Base-by-base conservation (phyloP, 768 basidiomycete genomes). In the Lactifluus piperatus region DNA sequence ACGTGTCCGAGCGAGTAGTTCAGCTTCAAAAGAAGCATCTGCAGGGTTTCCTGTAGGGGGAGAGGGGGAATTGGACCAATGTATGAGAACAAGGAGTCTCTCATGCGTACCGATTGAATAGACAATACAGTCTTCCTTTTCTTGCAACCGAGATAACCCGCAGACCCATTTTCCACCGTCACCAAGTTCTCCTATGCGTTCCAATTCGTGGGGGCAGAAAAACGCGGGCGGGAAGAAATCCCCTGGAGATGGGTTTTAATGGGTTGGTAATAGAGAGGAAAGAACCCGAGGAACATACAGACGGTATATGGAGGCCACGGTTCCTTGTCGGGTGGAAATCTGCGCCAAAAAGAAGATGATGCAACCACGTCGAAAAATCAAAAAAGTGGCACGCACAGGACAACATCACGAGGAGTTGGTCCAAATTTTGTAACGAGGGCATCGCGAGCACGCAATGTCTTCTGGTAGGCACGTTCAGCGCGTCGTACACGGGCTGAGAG, bases 141-240 rank as follows among this genome's bases (percentile, higher is more conserved):
- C 71, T 53, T 72, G 71, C 5, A 86, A 70, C 3, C 79, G 74
- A 24, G 79, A 80, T 26, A 85, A 66, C 2, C 85, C 85, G 64
- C 85, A 86, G 16, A 83, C 75, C 81, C 82, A 86, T 70, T 86
- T 86, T 14, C 85, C 84, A 14, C 85, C 84, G 66, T 85, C 84
- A 18, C 83, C 83, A 9, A 86, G 70, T 14, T 76, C 73, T 41
- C 76, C 76, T 51, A 77, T 57, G 22, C 76, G 76, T 60, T 77
- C 72, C 13, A 72, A 51, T 52, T 74, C 70, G 58, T 77, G 76
- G 22, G 78, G 76, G 64, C 78, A 77, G 30, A 72, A 68, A 59
- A 75, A 79, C 0, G 75, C 64, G 0, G 78, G 71, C 20, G 72
- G 70, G 52, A 78, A 78, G 58, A 79, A 79, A 62, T 78, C 79